Conservation (phyloP, 208 protist genomes). For the Leishmania tarentolae region DNA sequence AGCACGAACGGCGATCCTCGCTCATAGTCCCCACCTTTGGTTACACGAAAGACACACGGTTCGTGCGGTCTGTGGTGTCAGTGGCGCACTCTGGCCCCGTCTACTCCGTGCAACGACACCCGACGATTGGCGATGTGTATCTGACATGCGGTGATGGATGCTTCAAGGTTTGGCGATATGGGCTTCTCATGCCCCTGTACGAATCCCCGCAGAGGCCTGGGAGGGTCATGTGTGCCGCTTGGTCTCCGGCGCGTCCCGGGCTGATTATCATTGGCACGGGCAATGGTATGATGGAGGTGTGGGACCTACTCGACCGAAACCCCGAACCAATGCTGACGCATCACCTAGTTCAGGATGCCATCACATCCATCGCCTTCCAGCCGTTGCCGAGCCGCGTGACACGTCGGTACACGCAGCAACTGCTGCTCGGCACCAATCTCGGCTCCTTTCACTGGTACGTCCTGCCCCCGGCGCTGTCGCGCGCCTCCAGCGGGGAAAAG, state of each 20-base stretch:
- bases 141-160: conserved; percentile 84
- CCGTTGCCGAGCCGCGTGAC: conserved; percentile 52
- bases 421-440: conserved; percentile 84
- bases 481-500: conserved; percentile 73
- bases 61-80: conserved; percentile 52
- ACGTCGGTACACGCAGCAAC: conserved; percentile 72
- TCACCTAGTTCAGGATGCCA: conserved; percentile 89
- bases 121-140: conserved; percentile 85
- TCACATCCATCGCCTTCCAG: conserved; percentile 89
- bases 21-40: conserved; percentile 48
- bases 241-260: conserved; percentile 80
- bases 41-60: conserved; percentile 63
- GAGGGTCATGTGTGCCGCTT: conserved; percentile 77
- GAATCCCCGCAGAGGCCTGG: conserved; percentile 50
- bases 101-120: conserved; percentile 82
- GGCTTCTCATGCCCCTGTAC: conserved; percentile 74
- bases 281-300: conserved; percentile 88
- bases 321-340: conserved; percentile 84
- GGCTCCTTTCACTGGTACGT: conserved; percentile 91
- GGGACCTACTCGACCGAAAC: conserved; percentile 92
- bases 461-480: conserved; percentile 81
- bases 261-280: conserved; percentile 80
- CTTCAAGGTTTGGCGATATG: conserved; percentile 92
- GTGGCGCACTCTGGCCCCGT: conserved; percentile 78
- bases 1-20: conserved; percentile 54